phyloP scores from a whole-genome alignment of 2,329 filamentous ascomycete genomes.

The Scedosporium apiospermum region DNA sequence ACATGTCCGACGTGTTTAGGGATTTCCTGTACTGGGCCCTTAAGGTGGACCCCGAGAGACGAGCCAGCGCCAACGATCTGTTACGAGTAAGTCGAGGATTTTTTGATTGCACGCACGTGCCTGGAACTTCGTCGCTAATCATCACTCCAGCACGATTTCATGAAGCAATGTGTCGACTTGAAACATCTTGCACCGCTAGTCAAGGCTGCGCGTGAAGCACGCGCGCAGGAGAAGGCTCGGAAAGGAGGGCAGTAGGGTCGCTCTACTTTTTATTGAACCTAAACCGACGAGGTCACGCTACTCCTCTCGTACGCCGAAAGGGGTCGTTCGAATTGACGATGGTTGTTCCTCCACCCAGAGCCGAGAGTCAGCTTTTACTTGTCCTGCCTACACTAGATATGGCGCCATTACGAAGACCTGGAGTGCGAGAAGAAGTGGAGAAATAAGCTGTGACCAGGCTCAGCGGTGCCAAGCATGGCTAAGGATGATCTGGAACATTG shows the following conservation, averaged over 20 bases:
- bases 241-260: conserved; percentile 29
- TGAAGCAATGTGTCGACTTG: conserved; percentile 65
- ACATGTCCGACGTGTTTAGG: conserved; percentile 69
- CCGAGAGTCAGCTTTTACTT: too few species aligned
- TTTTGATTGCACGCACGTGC: background rate
- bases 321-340: background rate
- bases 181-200: conserved; percentile 78
- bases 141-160: conserved; percentile 62
- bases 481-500: background rate
- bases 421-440: background rate
- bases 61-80: conserved; percentile 88
- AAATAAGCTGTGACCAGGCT: background rate
- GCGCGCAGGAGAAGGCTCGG: conserved; percentile 74
- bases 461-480: background rate
- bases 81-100: conserved; percentile 58
- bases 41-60: conserved; percentile 94
- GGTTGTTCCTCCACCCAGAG: background rate
- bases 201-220: conserved; percentile 71
- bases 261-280: background rate
- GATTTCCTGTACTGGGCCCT: conserved; percentile 90
- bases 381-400: too few species aligned
- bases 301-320: background rate
- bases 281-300: background rate
- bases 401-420: too few species aligned
- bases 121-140: background rate